A percentile compares a stretch with the other conserved stretches of the same genome.
phyloP scores from a whole-genome alignment of 495 filamentous ascomycete genomes.

The Penicillium simplicissimum region DNA sequence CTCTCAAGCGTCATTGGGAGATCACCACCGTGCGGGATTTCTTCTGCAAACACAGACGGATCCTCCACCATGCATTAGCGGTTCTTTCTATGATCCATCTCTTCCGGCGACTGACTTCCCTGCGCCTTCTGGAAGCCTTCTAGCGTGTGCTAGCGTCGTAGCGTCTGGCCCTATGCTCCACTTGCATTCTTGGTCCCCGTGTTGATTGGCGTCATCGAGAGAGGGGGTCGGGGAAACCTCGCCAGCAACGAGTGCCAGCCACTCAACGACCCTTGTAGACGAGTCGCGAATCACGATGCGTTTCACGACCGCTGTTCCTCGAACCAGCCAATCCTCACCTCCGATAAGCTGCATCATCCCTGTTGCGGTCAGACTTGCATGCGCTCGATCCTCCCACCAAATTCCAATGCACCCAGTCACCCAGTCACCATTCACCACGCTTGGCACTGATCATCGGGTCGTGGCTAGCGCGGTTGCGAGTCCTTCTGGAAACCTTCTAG shows the following conservation, averaged over 20 bases:
- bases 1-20: conserved; percentile 8
- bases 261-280: not conserved
- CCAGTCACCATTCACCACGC: not conserved
- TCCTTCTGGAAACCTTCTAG: conserved; percentile 32
- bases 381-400: conserved; percentile 14
- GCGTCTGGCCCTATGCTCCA: conserved; percentile 10
- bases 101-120: conserved; percentile 14
- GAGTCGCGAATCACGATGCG: not conserved
- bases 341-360: conserved; percentile 21
- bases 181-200: not conserved
- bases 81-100: not conserved
- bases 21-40: conserved; percentile 25
- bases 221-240: not conserved
- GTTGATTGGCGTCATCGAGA: conserved; percentile 15
- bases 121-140: conserved; percentile 12
- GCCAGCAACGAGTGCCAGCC: not conserved
- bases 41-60: conserved; percentile 24
- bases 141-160: conserved; percentile 9
- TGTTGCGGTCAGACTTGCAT: conserved; percentile 23
- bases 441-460: conserved; percentile 13
- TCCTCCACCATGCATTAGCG: conserved; percentile 23
- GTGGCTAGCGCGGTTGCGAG: conserved; percentile 3
- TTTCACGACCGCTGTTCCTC: not conserved
- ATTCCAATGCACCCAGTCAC: not conserved
- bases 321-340: conserved; percentile 7